Conservation (phyloP, 306 rosid genomes). For the Vigna reflexopilosa region DNA sequence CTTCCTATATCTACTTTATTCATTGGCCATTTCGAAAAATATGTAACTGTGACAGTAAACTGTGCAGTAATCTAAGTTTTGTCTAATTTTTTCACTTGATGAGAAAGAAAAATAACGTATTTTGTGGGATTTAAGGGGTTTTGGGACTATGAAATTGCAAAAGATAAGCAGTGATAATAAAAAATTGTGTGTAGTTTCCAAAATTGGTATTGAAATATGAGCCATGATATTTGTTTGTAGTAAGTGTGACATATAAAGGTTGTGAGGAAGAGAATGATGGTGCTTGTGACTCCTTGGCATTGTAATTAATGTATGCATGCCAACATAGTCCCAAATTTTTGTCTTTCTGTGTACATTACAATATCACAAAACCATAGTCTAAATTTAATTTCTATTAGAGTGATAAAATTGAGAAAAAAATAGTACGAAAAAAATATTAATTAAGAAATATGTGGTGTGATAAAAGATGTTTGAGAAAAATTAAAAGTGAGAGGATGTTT, state of each 20-base stretch:
- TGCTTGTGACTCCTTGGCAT: constrained; percentile 18
- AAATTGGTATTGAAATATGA: not conserved
- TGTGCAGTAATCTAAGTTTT: no score
- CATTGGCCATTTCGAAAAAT: no score
- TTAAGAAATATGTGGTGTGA: no score
- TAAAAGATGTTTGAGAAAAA: no score
- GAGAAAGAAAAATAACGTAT: not conserved
- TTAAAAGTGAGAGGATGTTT: no score
- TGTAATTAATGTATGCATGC: constrained; percentile 33
- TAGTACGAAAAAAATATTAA: no score
- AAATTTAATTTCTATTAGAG: no score
- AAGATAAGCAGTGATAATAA: not conserved
- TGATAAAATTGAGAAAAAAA: no score
- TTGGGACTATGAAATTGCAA: no score
- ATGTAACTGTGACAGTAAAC: not conserved
- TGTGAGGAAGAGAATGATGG: constrained; percentile 21
- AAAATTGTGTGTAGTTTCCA: not conserved
- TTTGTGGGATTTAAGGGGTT: no score
- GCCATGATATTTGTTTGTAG: constrained; percentile 13
- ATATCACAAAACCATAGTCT: constrained; percentile 16
- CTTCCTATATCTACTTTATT: not conserved
- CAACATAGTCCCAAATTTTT: constrained; percentile 26
- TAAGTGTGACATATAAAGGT: not conserved
- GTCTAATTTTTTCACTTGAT: no score
- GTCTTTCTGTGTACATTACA: constrained; percentile 24